phyloP scores from a whole-genome alignment of 116 monocot species.

The Posidonia oceanica region DNA sequence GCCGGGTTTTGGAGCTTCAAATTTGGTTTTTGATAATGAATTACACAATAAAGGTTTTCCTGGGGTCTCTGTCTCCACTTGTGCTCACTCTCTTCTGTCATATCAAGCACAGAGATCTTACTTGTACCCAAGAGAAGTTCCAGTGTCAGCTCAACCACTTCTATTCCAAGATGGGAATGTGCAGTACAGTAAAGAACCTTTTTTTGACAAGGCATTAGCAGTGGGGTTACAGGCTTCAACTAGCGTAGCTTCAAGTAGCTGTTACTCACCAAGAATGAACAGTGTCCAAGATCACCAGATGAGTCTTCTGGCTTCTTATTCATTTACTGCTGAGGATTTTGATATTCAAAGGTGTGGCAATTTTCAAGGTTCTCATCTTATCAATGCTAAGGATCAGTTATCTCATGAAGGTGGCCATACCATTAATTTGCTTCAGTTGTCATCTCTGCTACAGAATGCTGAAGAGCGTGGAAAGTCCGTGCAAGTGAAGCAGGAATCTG shows the following conservation, averaged over 20 bases:
- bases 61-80: background rate
- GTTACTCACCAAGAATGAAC: background rate
- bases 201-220: background rate
- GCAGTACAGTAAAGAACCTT: background rate
- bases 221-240: background rate
- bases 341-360: no score
- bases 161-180: background rate
- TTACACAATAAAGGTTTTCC: background rate
- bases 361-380: background rate
- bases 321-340: background rate
- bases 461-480: background rate
- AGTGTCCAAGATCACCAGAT: background rate
- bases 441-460: slow-evolving; percentile 4
- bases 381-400: background rate
- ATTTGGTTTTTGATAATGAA: background rate
- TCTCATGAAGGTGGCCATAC: background rate
- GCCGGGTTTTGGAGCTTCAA: background rate
- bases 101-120: slow-evolving; percentile 4
- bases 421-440: slow-evolving; percentile 8
- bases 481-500: slow-evolving; percentile 3
- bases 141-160: background rate
- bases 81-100: slow-evolving; percentile 19
- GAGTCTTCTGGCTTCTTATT: background rate
- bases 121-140: background rate
- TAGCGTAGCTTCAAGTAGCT: background rate